Evolutionary conservation across 1,139 yeast species (phyloP).

Genomic region (Candida sanyaensis): DNA sequence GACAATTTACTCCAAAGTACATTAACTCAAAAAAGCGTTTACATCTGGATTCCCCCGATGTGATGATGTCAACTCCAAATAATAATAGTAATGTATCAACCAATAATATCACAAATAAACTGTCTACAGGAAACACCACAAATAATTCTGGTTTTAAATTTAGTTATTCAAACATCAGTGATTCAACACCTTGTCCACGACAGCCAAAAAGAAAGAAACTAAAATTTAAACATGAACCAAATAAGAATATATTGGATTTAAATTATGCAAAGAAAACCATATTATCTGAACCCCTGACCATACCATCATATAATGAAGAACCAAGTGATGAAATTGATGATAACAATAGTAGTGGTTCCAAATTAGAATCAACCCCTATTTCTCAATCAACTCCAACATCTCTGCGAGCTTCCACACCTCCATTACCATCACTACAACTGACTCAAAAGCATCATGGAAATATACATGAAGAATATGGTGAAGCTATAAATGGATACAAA

Average conservation of each 20-base stretch:
- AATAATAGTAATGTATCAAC: conserved; percentile 10
- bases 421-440: conserved; percentile 10
- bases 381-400: conserved; percentile 39
- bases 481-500: conserved; percentile 34
- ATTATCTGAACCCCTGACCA: conserved; percentile 9
- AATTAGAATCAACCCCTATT: conserved; percentile 28
- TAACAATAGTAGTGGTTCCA: conserved; percentile 9
- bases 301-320: conserved; percentile 12
- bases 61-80: conserved; percentile 8
- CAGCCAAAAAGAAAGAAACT: conserved; percentile 32
- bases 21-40: conserved; percentile 12
- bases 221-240: conserved; percentile 21
- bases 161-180: conserved; percentile 27
- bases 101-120: background rate
- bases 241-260: conserved; percentile 24
- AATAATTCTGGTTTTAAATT: conserved; percentile 20
- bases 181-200: conserved; percentile 38
- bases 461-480: conserved; percentile 22
- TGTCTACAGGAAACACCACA: conserved; percentile 11
- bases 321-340: conserved; percentile 15
- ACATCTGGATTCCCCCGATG: conserved; percentile 12
- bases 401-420: conserved; percentile 31
- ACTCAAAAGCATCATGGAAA: background rate
- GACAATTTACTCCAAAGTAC: conserved; percentile 9
- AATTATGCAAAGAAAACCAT: conserved; percentile 26